These are phyloP conservation scores for Aspergillus unguis DNA, from an alignment of 2,329 filamentous ascomycete species.

Conservation along the genomic window DNA sequence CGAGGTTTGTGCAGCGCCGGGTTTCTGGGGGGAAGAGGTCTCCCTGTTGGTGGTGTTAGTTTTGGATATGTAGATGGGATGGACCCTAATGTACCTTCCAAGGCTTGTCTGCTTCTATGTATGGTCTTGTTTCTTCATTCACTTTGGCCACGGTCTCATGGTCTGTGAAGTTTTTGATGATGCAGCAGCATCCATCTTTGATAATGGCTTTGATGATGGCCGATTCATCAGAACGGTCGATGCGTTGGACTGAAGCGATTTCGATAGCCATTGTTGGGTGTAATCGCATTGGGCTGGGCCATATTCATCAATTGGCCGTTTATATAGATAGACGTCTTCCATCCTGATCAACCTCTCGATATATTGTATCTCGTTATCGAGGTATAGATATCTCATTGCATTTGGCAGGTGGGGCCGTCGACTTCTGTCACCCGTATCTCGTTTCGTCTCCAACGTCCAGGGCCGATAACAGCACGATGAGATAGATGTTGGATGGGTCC, in stretches of 20 bases:
- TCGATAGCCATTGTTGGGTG: conserved; percentile 6
- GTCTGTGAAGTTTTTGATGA: conserved; percentile 11
- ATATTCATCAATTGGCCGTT: not conserved
- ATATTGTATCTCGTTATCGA: not conserved
- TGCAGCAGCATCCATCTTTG: conserved; percentile 10
- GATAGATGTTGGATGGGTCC: not conserved
- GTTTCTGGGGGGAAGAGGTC: conserved; percentile 17
- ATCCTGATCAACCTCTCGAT: too few relatives aligned
- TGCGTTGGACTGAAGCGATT: conserved; percentile 6
- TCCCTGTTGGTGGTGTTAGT: conserved; percentile 3
- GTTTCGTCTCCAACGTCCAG: too few relatives aligned
- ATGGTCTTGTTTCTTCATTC: conserved; percentile 9
- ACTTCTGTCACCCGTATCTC: not conserved
- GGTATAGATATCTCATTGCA: not conserved
- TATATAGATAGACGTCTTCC: not conserved
- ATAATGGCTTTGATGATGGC: conserved; percentile 8
- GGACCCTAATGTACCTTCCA: conserved; percentile 8
- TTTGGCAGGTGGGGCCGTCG: conserved; percentile 8
- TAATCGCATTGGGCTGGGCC: too few relatives aligned
- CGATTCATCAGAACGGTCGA: conserved; percentile 5
- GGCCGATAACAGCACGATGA: not conserved
- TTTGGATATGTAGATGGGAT: not conserved
- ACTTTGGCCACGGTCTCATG: conserved; percentile 1
- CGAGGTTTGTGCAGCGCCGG: conserved; percentile 14
- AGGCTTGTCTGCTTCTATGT: conserved; percentile 13